phyloP scores from a whole-genome alignment of 1,139 yeast genomes.

The Magnusiomyces paraingens region DNA sequence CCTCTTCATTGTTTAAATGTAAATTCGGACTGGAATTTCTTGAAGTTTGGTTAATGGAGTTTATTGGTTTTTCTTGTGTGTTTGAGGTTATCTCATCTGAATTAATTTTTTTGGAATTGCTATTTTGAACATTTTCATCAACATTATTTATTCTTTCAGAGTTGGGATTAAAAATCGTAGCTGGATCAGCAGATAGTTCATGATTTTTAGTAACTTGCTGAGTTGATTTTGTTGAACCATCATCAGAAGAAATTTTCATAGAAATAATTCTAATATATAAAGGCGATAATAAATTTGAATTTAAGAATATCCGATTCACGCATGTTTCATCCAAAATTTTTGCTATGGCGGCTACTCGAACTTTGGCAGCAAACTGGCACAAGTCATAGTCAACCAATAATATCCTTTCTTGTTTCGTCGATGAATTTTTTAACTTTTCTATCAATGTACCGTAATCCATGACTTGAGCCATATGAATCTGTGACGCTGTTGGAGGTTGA shows the following conservation, averaged over 20 bases:
- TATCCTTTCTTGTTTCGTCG: slow-evolving; percentile 8
- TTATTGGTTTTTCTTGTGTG: no score
- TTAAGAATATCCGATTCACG: slow-evolving; percentile 20
- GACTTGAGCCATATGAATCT: slow-evolving; percentile 8
- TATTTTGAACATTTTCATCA: no score
- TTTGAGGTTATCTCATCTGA: no score
- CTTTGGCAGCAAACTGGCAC: slow-evolving; percentile 21
- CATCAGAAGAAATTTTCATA: slow-evolving; percentile 7
- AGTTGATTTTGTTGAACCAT: no score
- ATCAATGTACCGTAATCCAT: slow-evolving; percentile 9
- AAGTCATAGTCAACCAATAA: slow-evolving; percentile 15
- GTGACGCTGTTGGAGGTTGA: slow-evolving; percentile 5
- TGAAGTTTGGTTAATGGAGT: no score
- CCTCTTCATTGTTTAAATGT: no score
- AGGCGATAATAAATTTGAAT: slow-evolving; percentile 24
- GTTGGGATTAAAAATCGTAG: no score
- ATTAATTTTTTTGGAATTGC: no score
- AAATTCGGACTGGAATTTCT: no score
- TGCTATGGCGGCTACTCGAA: slow-evolving; percentile 22
- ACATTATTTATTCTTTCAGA: no score
- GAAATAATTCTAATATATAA: slow-evolving; percentile 12
- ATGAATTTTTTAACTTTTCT: slow-evolving; percentile 6
- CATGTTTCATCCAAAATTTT: slow-evolving; percentile 19
- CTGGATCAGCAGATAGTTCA: no score
- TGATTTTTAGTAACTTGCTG: no score